Evolutionary conservation across 2,329 filamentous ascomycete genomes (phyloP), one percentile per base, ranked within the genome.

Genomic region (Coniochaeta pulveracea): DNA sequence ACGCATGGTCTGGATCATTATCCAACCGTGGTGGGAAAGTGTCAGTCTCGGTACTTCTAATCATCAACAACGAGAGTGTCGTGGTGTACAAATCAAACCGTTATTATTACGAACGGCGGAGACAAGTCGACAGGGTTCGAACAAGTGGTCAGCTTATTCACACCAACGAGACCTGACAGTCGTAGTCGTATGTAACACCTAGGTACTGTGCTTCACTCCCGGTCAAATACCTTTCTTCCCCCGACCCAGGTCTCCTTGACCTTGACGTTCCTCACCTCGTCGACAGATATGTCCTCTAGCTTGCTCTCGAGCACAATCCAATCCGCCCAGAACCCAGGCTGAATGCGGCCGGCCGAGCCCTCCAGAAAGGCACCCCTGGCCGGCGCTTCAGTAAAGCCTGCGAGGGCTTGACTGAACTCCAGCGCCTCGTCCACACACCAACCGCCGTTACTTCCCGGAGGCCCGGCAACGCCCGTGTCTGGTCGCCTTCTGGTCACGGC

Each of bases 181-280:
- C n/a, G n/a, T n/a, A n/a, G n/a, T n/a, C n/a, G n/a, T n/a, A n/a
- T n/a, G n/a, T n/a, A n/a, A n/a, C n/a, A n/a, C n/a, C n/a, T n/a
- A n/a, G n/a, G n/a, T n/a, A n/a, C n/a, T n/a, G n/a, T n/a, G n/a
- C n/a, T n/a, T n/a, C n/a, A n/a, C 18, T 51, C 46, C 26, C 55
- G 45, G n/a, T 38, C 26, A 43, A 68, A 73, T 0, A 73, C 69
- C 34, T 42, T 56, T 45, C 44, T 61, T 0, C 78, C 79, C 3
- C 58, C 75, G 22, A 83, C 67, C 78, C 78, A 84, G 1, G 79
- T 83, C 58, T 82, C 77, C 39, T 56, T 61, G 2, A 83, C 76
- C 31, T 52, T 61, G 6, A 78, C 46, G 4, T 54, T 55, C 16
- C 72, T 64, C 34, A 82, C 43, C 10, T 60, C 58, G 37, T 77